Evolutionary conservation across 2,329 filamentous ascomycete species (phyloP).

Genomic region (Stagonosporopsis vannaccii): DNA sequence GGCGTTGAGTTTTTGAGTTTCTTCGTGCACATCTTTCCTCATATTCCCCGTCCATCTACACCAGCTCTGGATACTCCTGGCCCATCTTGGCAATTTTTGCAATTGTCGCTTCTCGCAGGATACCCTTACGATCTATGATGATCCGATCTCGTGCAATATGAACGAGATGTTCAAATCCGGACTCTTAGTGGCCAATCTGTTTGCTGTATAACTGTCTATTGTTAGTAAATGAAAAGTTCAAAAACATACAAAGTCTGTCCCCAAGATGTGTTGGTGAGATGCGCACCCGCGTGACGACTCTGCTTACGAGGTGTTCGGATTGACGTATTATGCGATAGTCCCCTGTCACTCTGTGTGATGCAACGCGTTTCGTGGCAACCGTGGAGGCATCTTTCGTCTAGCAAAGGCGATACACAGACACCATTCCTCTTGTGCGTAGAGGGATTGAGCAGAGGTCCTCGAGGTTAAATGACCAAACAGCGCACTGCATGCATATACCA

Average conservation of each 20-base stretch:
- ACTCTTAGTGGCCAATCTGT: conserved; percentile 30
- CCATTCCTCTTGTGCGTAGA: no score
- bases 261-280: not conserved
- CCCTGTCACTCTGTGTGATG: no score
- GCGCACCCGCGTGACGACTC: no score
- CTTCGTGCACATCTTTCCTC: conserved; percentile 28
- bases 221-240: conserved; percentile 22
- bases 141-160: conserved; percentile 24
- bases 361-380: no score
- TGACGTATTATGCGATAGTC: no score
- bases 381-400: no score
- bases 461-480: no score
- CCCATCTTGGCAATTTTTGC: conserved; percentile 22
- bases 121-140: conserved; percentile 30
- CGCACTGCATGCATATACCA: no score
- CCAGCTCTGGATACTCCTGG: conserved; percentile 27
- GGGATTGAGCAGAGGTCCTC: no score
- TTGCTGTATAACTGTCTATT: conserved; percentile 41
- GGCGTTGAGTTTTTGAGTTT: conserved; percentile 24
- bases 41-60: conserved; percentile 29
- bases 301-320: no score
- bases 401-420: no score
- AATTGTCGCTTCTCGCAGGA: conserved; percentile 32
- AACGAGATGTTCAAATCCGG: conserved; percentile 24
- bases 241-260: conserved; percentile 7